Evolutionary conservation across 352 stramenopile species (phyloP).

Genomic region (Globisporangium apiculatum): DNA sequence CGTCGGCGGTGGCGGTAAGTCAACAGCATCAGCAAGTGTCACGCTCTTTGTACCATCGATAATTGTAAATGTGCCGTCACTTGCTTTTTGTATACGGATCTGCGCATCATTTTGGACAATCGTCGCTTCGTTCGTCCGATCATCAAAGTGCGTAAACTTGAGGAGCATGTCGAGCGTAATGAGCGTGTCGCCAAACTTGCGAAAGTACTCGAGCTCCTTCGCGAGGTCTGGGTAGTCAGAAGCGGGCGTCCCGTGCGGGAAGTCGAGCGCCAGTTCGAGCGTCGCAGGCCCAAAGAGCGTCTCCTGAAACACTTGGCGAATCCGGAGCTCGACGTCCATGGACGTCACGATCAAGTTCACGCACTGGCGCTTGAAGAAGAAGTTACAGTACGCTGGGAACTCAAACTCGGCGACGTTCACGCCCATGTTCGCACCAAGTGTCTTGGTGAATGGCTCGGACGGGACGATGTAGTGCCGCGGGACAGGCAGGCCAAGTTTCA

Average conservation of each 20-base stretch:
- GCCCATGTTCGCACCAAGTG: conserved; percentile 91
- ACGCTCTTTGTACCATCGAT: conserved; percentile 53
- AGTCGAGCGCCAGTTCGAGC: conserved; percentile 76
- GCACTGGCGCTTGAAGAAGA: conserved; percentile 90
- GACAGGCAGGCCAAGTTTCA: conserved; percentile 90
- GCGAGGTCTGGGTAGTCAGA: conserved; percentile 64
- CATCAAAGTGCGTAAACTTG: conserved; percentile 84
- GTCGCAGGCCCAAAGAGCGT: conserved; percentile 76
- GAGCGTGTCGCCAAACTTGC: conserved; percentile 85
- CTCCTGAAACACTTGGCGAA: conserved; percentile 86
- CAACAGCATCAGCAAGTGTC: conserved; percentile 46
- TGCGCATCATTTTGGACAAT: conserved; percentile 55
- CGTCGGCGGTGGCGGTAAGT: conserved; percentile 34
- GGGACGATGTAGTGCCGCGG: conserved; percentile 94
- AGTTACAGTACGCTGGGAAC: conserved; percentile 97
- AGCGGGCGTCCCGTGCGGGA: conserved; percentile 45
- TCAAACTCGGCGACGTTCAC: conserved; percentile 97
- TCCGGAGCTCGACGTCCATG: conserved; percentile 66
- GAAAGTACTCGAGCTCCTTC: conserved; percentile 87
- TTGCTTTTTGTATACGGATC: conserved; percentile 55
- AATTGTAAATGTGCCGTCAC: conserved; percentile 56
- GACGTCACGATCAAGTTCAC: conserved; percentile 84
- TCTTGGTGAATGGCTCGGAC: conserved; percentile 92
- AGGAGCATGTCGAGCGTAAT: conserved; percentile 87
- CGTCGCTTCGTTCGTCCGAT: conserved; percentile 35